Evolutionary conservation across 352 stramenopile species (phyloP).

Genomic region (Globisporangium rhizosaccharum): DNA sequence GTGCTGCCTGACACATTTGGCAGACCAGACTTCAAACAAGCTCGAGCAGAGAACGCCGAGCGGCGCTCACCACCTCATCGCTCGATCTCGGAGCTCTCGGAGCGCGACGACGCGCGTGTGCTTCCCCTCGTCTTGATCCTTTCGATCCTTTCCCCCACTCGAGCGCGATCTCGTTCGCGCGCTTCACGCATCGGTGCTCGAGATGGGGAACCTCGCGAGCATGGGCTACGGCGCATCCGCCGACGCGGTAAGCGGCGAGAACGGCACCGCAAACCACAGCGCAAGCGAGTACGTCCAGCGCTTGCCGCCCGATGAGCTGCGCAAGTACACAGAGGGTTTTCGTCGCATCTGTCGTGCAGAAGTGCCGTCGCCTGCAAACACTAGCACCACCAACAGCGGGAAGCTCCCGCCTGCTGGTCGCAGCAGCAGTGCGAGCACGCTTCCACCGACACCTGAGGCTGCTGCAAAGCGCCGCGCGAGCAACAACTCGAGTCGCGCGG

Average conservation of each 20-base stretch:
- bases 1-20: no score
- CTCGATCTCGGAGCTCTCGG: neutral
- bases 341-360: slow-evolving; percentile 65
- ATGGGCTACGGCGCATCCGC: slow-evolving; percentile 28
- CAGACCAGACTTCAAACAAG: neutral
- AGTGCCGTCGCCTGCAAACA: neutral
- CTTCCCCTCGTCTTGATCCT: neutral
- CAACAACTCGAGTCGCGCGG: slow-evolving; percentile 3
- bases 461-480: slow-evolving; percentile 7
- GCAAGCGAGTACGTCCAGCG: slow-evolving; percentile 44
- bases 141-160: neutral
- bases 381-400: slow-evolving; percentile 4
- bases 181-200: neutral
- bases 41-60: neutral
- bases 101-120: neutral
- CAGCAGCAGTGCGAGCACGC: slow-evolving; percentile 14
- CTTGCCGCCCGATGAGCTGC: slow-evolving; percentile 49
- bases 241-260: slow-evolving; percentile 8
- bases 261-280: slow-evolving; percentile 1
- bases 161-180: neutral
- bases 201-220: slow-evolving; percentile 71
- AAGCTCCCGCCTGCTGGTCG: slow-evolving; percentile 13
- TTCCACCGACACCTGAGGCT: neutral
- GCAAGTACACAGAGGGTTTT: slow-evolving; percentile 68
- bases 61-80: neutral